These are phyloP conservation scores for Dryas alaskensis DNA, from an alignment of 306 rosid genomes.

Conservation along the genomic window DNA sequence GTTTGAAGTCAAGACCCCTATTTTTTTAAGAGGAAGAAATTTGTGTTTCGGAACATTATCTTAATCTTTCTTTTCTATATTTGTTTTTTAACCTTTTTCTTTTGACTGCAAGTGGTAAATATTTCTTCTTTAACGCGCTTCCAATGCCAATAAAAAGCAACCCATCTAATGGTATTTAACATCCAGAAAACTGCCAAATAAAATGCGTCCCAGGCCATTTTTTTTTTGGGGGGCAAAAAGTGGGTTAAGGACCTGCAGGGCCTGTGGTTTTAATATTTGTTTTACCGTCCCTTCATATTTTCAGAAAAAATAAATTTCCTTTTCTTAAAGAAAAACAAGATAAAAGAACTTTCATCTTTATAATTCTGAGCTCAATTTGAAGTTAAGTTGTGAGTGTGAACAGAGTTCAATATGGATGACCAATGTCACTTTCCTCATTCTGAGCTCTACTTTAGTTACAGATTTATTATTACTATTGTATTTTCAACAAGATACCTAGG, in stretches of 20 bases:
- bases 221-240: background rate
- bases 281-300: background rate
- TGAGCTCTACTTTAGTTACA: background rate
- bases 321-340: background rate
- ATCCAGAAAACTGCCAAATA: no score
- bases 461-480: background rate
- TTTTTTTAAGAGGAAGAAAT: slow-evolving; percentile 3
- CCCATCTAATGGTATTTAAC: no score
- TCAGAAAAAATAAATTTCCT: background rate
- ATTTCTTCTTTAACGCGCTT: background rate
- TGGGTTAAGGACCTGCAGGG: background rate
- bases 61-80: background rate
- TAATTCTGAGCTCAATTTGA: background rate
- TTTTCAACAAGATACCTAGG: background rate
- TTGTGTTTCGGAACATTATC: background rate
- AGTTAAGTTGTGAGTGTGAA: background rate
- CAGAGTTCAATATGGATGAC: background rate
- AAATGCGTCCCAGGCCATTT: background rate
- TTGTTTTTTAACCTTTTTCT: background rate
- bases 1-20: background rate
- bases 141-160: no score
- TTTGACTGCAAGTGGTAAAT: background rate
- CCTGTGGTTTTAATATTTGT: background rate
- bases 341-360: background rate
- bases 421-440: background rate